phyloP scores from a whole-genome alignment of 2,329 filamentous ascomycete species.

The Gyromitra esculenta region DNA sequence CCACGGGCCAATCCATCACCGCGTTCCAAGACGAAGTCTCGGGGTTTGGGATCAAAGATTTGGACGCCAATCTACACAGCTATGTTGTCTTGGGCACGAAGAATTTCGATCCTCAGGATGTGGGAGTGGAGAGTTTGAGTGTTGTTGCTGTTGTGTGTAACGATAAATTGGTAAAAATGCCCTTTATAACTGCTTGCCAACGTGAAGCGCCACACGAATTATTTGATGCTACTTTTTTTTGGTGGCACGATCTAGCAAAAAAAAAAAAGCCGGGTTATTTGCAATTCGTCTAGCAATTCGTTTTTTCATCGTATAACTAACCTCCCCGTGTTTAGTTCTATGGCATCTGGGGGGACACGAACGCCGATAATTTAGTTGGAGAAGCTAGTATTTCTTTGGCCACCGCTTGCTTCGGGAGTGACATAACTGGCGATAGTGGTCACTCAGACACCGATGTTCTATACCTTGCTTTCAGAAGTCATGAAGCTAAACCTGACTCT shows the following conservation, averaged over 20 bases:
- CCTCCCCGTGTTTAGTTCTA: slow-evolving; percentile 62
- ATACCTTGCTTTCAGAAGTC: slow-evolving; percentile 70
- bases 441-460: slow-evolving; percentile 69
- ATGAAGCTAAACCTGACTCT: slow-evolving; percentile 67
- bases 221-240: slow-evolving; percentile 21
- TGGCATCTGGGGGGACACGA: slow-evolving; percentile 71
- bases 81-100: slow-evolving; percentile 69
- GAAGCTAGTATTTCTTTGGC: slow-evolving; percentile 70
- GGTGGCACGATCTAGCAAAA: neutral
- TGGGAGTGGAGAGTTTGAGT: slow-evolving; percentile 65
- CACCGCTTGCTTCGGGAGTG: slow-evolving; percentile 67
- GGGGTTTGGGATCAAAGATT: slow-evolving; percentile 62
- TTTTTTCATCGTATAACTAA: slow-evolving; percentile 1
- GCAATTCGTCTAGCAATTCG: neutral
- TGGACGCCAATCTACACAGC: slow-evolving; percentile 66
- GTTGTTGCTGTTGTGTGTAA: slow-evolving; percentile 68
- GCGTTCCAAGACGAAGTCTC: slow-evolving; percentile 63
- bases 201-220: neutral
- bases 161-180: slow-evolving; percentile 61
- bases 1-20: slow-evolving; percentile 64
- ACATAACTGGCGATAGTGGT: slow-evolving; percentile 67
- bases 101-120: slow-evolving; percentile 62
- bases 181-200: neutral
- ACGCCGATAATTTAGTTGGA: slow-evolving; percentile 68
- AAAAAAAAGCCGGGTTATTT: neutral